phyloP scores from a whole-genome alignment of 1,139 yeast genomes.

The Nakaseomyces sp. region DNA sequence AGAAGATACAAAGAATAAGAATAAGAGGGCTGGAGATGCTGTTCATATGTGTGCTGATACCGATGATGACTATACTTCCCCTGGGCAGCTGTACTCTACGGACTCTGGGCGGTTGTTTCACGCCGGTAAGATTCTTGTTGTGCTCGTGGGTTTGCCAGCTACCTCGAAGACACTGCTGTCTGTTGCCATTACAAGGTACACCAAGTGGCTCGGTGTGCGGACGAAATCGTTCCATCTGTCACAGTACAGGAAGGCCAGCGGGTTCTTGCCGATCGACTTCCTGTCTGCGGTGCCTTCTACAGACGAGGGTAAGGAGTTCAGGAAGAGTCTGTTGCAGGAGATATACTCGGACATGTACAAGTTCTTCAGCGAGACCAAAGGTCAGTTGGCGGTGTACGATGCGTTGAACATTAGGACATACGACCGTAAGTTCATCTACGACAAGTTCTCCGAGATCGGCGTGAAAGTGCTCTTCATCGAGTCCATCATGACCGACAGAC shows the following conservation, averaged over 20 bases:
- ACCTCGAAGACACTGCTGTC: conserved; percentile 92
- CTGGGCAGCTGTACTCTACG: conserved; percentile 86
- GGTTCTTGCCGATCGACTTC: conserved; percentile 58
- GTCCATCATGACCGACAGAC: conserved; percentile 68
- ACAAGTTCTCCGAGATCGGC: conserved; percentile 45
- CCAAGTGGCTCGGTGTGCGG: conserved; percentile 92
- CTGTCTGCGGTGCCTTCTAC: conserved; percentile 56
- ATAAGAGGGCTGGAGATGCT: conserved; percentile 25
- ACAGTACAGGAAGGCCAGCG: conserved; percentile 62
- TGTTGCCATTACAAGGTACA: conserved; percentile 80
- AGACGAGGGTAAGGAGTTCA: conserved; percentile 44
- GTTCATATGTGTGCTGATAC: conserved; percentile 31
- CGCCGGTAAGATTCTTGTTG: conserved; percentile 88
- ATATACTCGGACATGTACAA: conserved; percentile 62
- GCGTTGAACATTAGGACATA: conserved; percentile 80
- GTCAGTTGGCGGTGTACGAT: conserved; percentile 93
- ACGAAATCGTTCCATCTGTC: conserved; percentile 90
- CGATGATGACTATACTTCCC: conserved; percentile 39
- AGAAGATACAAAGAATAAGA: too few species aligned
- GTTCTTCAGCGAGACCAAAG: conserved; percentile 66
- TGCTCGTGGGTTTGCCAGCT: conserved; percentile 90
- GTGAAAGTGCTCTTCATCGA: conserved; percentile 83
- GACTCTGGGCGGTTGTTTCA: conserved; percentile 86
- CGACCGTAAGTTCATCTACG: conserved; percentile 53
- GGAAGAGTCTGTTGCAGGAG: conserved; percentile 51